Conservation (phyloP, 768 basidiomycete species). For the Leucosporidium yakuticum region DNA sequence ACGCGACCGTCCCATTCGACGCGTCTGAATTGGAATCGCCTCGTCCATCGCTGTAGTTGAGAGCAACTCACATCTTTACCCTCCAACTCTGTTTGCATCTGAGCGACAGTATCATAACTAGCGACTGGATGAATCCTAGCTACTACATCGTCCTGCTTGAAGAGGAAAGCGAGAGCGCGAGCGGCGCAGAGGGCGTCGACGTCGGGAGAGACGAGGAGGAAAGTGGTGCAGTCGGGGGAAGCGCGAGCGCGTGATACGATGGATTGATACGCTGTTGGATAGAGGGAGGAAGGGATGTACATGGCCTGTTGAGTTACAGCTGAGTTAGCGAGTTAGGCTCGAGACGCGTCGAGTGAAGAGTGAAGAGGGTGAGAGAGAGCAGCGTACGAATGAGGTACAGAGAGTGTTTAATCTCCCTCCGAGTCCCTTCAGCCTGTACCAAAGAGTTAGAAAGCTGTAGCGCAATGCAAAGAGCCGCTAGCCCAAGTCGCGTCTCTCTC, state of each 20-base stretch:
- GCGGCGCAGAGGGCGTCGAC: slow-evolving; percentile 82
- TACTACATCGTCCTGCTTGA: slow-evolving; percentile 13
- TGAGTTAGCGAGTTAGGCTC: neutral
- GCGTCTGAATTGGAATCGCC: neutral
- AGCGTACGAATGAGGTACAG: too few species aligned
- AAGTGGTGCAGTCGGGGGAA: slow-evolving; percentile 58
- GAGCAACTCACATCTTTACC: slow-evolving; percentile 47
- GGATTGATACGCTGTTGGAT: slow-evolving; percentile 63
- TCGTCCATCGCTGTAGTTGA: too few species aligned
- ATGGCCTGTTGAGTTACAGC: neutral
- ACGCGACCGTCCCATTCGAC: neutral
- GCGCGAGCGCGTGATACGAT: slow-evolving; percentile 50
- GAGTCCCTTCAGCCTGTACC: too few species aligned
- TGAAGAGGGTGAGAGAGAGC: too few species aligned
- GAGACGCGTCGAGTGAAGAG: too few species aligned
- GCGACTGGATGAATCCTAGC: slow-evolving; percentile 64
- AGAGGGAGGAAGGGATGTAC: slow-evolving; percentile 40
- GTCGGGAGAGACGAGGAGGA: slow-evolving; percentile 79
- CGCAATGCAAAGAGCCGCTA: too few species aligned
- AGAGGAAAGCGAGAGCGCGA: slow-evolving; percentile 17
- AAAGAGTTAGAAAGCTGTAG: too few species aligned
- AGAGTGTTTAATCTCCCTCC: too few species aligned
- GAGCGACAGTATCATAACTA: slow-evolving; percentile 71
- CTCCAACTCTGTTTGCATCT: slow-evolving; percentile 60
- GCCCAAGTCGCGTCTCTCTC: too few species aligned